These are phyloP conservation scores for Astragalus membranaceus DNA, from an alignment of 306 rosid genomes.

Conservation along the genomic window DNA sequence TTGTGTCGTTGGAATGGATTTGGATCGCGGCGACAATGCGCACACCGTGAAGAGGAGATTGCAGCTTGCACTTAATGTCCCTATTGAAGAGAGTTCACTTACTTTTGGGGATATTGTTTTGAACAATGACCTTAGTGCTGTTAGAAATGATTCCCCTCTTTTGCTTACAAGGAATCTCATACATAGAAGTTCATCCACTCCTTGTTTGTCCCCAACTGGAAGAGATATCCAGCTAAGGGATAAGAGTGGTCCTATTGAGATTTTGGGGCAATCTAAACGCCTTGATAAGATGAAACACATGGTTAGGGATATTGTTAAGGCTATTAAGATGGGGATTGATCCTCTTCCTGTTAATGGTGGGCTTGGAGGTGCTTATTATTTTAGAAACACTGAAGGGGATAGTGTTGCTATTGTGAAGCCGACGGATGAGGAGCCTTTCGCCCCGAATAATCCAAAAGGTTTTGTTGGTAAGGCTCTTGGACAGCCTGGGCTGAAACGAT, in stretches of 20 bases:
- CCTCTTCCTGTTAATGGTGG: conserved; percentile 82
- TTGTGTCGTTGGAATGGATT: conserved; percentile 85
- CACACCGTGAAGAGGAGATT: conserved; percentile 95
- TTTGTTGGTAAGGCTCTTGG: conserved; percentile 95
- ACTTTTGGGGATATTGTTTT: conserved; percentile 87
- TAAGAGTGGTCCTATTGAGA: conserved; percentile 83
- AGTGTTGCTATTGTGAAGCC: conserved; percentile 94
- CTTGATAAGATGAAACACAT: conserved; percentile 39
- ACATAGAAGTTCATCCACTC: conserved; percentile 96
- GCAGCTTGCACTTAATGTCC: conserved; percentile 87
- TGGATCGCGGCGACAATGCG: conserved; percentile 79
- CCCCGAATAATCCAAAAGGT: conserved; percentile 95
- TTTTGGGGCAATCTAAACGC: conserved; percentile 55
- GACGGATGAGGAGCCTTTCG: conserved; percentile 97
- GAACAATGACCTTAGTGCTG: conserved; percentile 77
- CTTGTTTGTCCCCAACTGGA: conserved; percentile 84
- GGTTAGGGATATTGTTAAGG: conserved; percentile 65
- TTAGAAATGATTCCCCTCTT: conserved; percentile 79
- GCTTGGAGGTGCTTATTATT: conserved; percentile 97
- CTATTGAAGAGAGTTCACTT: conserved; percentile 81
- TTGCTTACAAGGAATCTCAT: conserved; percentile 69
- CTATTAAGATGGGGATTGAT: conserved; percentile 73
- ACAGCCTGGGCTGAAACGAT: conserved; percentile 86
- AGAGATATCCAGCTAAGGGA: conserved; percentile 81
- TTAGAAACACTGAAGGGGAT: conserved; percentile 61